Evolutionary conservation across 805 yeast species (phyloP), one percentile per base, ranked within the genome.

Genomic region (Lachancea quebecensis): DNA sequence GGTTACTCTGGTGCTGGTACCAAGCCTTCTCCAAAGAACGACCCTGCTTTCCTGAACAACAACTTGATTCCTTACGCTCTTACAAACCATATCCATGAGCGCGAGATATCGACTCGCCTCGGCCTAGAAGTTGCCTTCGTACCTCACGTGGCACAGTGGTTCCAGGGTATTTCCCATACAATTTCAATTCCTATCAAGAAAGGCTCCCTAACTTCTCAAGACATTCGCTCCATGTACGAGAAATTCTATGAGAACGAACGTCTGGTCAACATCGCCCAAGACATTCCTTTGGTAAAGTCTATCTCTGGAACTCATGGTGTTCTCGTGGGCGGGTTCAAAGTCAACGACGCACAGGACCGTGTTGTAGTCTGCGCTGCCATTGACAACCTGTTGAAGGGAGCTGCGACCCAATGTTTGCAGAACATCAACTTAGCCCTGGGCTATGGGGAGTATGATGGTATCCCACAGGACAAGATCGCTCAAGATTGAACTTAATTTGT

Each of bases 1-100:
- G 99, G 99, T 41, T 93, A 91, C 66, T 93, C 99, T 10, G 99
- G 99, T 48, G 99, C 99, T 10, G 99, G 99, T 53, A 90, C 99
- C 33, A 93, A 95, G 70, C 99, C 99, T 47, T 86, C 96, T 11
- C 95, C 95, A 50, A 89, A 90, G 71, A 93, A 93, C 63, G 97
- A 93, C 64, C 70, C 84, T 41, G 73, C 79, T 47, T 73, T 81
- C 60, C 74, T 93, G 62, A 68, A 71, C 50, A 78, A 93, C 69
- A 93, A 93, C 69, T 71, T 93, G 62, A 86, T 93, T 59, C 98
- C 99, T 47, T 93, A 93, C 70, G 81, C 96, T 4, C 74, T 93
- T 58, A 93, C 99, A 10, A 96, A 91, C 65, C 99, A 93, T 67
- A 84, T 93, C 48, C 99, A 93, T 65, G 99, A 93, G 73, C 79